phyloP scores from a whole-genome alignment of 2,329 filamentous ascomycete genomes.

The Ascochyta koolunga region DNA sequence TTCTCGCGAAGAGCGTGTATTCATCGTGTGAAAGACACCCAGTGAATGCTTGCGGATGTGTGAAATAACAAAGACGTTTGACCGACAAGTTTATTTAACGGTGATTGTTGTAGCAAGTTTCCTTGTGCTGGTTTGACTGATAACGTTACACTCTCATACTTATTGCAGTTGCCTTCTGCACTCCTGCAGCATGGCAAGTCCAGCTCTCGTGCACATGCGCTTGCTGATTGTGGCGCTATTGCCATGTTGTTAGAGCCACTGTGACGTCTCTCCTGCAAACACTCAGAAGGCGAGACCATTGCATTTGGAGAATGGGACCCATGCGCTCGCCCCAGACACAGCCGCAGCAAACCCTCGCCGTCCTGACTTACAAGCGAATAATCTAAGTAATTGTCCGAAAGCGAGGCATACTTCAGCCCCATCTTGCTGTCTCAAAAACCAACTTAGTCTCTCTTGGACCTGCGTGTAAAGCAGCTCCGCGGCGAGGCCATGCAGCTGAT shows the following conservation, averaged over 20 bases:
- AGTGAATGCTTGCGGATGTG: constrained; percentile 13
- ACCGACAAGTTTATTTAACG: background rate
- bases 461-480: background rate
- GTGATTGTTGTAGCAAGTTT: background rate
- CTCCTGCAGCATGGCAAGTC: background rate
- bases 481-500: background rate
- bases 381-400: background rate
- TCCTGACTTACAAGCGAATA: background rate
- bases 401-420: background rate
- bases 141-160: background rate
- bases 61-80: constrained; percentile 3
- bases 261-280: constrained; percentile 1
- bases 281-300: background rate
- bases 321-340: background rate
- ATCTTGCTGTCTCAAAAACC: background rate
- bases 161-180: background rate
- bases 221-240: background rate
- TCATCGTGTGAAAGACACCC: constrained; percentile 1
- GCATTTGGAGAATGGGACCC: background rate
- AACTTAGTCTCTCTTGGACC: background rate
- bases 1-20: background rate
- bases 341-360: background rate
- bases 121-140: background rate
- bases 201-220: background rate
- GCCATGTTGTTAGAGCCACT: background rate